A percentile compares a stretch with the other conserved stretches of the same genome.
These are phyloP conservation scores for Zalaria sp. DNA, from an alignment of 2,329 filamentous ascomycete genomes.

Conservation along the genomic window DNA sequence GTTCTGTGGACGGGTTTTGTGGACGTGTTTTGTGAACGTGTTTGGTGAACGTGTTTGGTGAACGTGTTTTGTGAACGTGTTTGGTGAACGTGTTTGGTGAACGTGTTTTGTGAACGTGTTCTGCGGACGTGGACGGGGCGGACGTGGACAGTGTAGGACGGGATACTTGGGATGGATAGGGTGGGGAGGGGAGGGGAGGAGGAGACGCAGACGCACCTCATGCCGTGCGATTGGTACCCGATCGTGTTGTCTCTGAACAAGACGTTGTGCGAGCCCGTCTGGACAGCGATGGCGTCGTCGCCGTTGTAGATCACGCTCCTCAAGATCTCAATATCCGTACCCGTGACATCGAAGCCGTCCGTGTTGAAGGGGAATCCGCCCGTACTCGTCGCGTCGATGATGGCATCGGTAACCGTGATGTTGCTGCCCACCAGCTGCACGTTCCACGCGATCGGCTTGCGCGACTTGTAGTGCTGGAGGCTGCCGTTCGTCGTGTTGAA, in stretches of 20 bases:
- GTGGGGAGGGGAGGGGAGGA: conserved; percentile 5
- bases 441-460: conserved; percentile 31
- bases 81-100: no score
- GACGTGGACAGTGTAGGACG: no score
- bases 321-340: conserved; percentile 16
- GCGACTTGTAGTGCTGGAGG: conserved; percentile 26
- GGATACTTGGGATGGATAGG: no score
- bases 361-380: conserved; percentile 29
- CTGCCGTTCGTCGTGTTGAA: conserved; percentile 23
- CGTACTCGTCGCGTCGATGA: conserved; percentile 25
- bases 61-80: no score
- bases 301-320: conserved; percentile 26
- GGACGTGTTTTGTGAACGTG: no score
- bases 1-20: no score
- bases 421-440: conserved; percentile 25
- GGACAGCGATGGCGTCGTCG: conserved; percentile 29
- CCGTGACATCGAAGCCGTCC: conserved; percentile 21
- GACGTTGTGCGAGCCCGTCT: conserved; percentile 24
- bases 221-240: conserved; percentile 30
- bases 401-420: conserved; percentile 25
- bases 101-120: no score
- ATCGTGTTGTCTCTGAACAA: conserved; percentile 25
- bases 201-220: conserved; percentile 7
- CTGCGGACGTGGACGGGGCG: no score
- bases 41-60: no score